Evolutionary conservation across 768 basidiomycete species (phyloP).

Genomic region (Galerina sulciceps): DNA sequence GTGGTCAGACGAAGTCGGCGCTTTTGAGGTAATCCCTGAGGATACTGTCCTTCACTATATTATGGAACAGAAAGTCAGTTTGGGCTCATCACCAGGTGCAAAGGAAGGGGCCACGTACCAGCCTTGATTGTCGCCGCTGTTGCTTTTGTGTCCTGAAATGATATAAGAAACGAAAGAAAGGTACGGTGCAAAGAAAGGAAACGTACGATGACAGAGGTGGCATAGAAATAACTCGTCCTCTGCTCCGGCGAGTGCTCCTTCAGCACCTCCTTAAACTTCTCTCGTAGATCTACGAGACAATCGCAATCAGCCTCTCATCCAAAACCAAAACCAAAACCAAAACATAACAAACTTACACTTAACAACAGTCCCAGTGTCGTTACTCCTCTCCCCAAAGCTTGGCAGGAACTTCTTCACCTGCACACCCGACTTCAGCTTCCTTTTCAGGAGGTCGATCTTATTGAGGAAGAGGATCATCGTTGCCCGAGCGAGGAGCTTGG

Average conservation of each 20-base stretch:
- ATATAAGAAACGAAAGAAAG: background rate
- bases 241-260: slow-evolving; percentile 53
- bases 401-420: slow-evolving; percentile 58
- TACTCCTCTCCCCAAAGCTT: slow-evolving; percentile 64
- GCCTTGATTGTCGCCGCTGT: slow-evolving; percentile 56
- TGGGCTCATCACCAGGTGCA: background rate
- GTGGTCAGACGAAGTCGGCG: slow-evolving; percentile 44
- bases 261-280: slow-evolving; percentile 55
- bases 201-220: slow-evolving; percentile 65
- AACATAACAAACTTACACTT: slow-evolving; percentile 50
- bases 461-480: slow-evolving; percentile 77
- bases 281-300: slow-evolving; percentile 39
- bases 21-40: slow-evolving; percentile 52
- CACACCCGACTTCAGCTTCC: slow-evolving; percentile 50
- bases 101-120: slow-evolving; percentile 35
- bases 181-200: background rate
- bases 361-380: slow-evolving; percentile 55
- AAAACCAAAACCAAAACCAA: background rate
- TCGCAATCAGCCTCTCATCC: background rate
- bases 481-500: slow-evolving; percentile 58
- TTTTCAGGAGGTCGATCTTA: slow-evolving; percentile 68
- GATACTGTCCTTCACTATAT: slow-evolving; percentile 56
- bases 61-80: background rate
- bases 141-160: slow-evolving; percentile 54
- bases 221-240: slow-evolving; percentile 58